phyloP scores from a whole-genome alignment of 208 protist genomes.

The Trypanosoma boissoni region DNA sequence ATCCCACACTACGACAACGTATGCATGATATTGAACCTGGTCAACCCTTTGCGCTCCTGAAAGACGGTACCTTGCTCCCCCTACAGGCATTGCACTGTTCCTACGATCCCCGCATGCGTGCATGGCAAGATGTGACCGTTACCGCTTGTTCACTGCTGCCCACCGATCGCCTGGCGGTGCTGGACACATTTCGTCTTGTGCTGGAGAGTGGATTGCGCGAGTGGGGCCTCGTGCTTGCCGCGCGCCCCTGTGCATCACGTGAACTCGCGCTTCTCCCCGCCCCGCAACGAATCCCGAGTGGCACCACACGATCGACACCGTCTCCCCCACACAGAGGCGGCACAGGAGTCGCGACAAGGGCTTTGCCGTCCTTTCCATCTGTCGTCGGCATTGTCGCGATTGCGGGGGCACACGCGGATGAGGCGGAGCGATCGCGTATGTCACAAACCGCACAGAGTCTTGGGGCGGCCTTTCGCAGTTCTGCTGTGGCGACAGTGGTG shows the following conservation, averaged over 20 bases:
- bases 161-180: slow-evolving; percentile 42
- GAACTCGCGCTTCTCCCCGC: slow-evolving; percentile 57
- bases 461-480: slow-evolving; percentile 52
- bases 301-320: too few species aligned
- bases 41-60: slow-evolving; percentile 77
- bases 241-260: slow-evolving; percentile 39
- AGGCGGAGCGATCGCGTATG: slow-evolving; percentile 36
- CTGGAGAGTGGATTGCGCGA: slow-evolving; percentile 37
- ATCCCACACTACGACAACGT: slow-evolving; percentile 35
- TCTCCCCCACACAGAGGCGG: too few species aligned
- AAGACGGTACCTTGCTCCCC: slow-evolving; percentile 53
- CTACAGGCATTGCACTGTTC: slow-evolving; percentile 89
- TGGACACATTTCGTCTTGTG: slow-evolving; percentile 33
- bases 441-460: slow-evolving; percentile 49
- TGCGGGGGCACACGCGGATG: slow-evolving; percentile 34
- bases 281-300: slow-evolving; percentile 45
- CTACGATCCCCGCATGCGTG: slow-evolving; percentile 69
- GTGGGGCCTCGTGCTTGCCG: slow-evolving; percentile 68
- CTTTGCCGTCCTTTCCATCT: slow-evolving; percentile 35
- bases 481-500: slow-evolving; percentile 31
- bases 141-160: slow-evolving; percentile 74
- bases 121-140: slow-evolving; percentile 69
- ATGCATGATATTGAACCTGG: slow-evolving; percentile 46
- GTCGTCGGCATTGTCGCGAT: slow-evolving; percentile 62
- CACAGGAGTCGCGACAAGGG: too few species aligned